Evolutionary conservation across 257 asterid species (phyloP).

Genomic region (Fraxinus excelsior): DNA sequence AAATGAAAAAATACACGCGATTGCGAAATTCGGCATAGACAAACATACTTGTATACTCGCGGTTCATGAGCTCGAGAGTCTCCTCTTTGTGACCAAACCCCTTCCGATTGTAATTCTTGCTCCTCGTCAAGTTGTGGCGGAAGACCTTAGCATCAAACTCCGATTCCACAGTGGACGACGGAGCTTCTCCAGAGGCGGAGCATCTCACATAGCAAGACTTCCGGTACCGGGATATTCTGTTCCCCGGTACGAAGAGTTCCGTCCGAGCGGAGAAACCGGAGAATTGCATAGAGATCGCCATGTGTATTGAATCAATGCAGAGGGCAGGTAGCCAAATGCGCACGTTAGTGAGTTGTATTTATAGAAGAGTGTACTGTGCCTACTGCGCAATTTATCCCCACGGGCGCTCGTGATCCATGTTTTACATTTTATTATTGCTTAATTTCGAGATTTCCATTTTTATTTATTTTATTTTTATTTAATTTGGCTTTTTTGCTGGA

Average conservation of each 20-base stretch:
- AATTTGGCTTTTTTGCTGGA: no score
- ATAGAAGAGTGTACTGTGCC: background rate
- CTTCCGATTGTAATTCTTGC: slow-evolving; percentile 84
- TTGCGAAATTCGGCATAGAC: background rate
- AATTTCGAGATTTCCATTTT: background rate
- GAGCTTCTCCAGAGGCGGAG: slow-evolving; percentile 55
- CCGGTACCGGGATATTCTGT: slow-evolving; percentile 42
- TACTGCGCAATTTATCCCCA: slow-evolving; percentile 27
- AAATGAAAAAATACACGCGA: background rate
- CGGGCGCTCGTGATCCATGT: slow-evolving; percentile 28
- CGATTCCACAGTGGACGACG: slow-evolving; percentile 39
- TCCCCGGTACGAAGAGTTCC: slow-evolving; percentile 60
- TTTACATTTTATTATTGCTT: slow-evolving; percentile 21
- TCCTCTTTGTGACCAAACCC: slow-evolving; percentile 87
- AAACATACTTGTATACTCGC: slow-evolving; percentile 77
- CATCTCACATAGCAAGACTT: slow-evolving; percentile 64
- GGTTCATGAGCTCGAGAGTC: slow-evolving; percentile 78
- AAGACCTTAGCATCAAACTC: slow-evolving; percentile 84
- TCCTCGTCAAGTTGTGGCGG: slow-evolving; percentile 84
- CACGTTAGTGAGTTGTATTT: background rate
- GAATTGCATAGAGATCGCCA: slow-evolving; percentile 83
- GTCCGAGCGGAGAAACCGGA: slow-evolving; percentile 48
- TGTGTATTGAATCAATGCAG: slow-evolving; percentile 18
- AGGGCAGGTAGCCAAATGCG: background rate
- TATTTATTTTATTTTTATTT: background rate